phyloP scores from a whole-genome alignment of 2,329 filamentous ascomycete species.

The Xylariales sp. region DNA sequence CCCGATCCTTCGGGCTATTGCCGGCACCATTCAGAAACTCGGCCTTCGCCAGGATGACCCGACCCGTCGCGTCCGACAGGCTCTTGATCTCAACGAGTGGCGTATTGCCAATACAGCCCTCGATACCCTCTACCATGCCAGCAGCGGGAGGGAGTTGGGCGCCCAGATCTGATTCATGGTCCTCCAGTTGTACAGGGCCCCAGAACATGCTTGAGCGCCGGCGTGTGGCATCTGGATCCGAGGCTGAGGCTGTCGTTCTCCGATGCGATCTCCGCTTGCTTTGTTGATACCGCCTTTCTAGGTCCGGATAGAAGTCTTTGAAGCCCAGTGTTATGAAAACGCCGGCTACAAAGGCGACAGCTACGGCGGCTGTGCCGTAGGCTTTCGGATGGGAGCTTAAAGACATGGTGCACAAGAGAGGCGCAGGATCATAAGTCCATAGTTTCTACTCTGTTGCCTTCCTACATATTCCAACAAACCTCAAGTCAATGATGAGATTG shows the following conservation, averaged over 20 bases:
- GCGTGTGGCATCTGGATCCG: conserved; percentile 14
- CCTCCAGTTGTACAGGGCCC: conserved; percentile 50
- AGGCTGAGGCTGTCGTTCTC: conserved; percentile 7
- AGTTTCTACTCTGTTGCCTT: no score
- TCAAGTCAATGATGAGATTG: no score
- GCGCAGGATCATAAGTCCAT: background rate
- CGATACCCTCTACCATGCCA: conserved; percentile 70
- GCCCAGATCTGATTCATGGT: conserved; percentile 38
- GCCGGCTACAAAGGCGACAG: conserved; percentile 72
- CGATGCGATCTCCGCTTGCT: conserved; percentile 28
- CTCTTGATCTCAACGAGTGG: conserved; percentile 82
- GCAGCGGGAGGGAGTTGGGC: conserved; percentile 17
- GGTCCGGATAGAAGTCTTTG: conserved; percentile 74
- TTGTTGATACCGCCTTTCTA: conserved; percentile 60
- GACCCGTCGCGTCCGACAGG: conserved; percentile 80
- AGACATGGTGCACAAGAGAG: conserved; percentile 41
- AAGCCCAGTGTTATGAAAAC: conserved; percentile 70
- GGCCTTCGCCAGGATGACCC: conserved; percentile 86
- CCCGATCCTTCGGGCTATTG: conserved; percentile 89
- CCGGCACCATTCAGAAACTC: conserved; percentile 96
- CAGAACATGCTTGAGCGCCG: conserved; percentile 42
- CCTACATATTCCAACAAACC: no score
- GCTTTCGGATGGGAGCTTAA: conserved; percentile 56
- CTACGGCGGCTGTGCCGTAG: conserved; percentile 62
- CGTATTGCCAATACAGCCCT: conserved; percentile 89